Evolutionary conservation across 805 yeast species (phyloP), one percentile per base, ranked within the genome.

Genomic region (Saturnispora gosingensis): DNA sequence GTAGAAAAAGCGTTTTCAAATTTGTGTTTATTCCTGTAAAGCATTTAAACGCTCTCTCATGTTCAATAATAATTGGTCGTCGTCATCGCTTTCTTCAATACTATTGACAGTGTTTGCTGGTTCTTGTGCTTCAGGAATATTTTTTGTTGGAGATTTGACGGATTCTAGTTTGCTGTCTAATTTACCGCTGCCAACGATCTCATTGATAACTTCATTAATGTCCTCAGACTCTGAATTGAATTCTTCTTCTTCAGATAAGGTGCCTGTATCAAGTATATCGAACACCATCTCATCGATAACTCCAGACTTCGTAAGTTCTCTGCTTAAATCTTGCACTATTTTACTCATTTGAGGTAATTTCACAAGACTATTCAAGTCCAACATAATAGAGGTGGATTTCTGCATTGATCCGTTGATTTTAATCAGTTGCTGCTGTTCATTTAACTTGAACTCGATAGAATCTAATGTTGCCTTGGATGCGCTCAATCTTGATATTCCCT

Each of bases 271-370:
- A 54, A 91, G 73, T 55, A 87, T 81, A 63, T 93, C 99, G 52
- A 86, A 88, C 64, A 90, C 83, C 98, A 93, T 93, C 64, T 93
- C 99, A 58, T 87, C 88, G 50, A 93, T 88, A 44, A 93, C 78
- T 0, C 93, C 93, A 11, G 86, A 79, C 66, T 83, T 85, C 80
- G 86, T 82, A 59, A 91, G 74, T 68, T 93, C 99, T 61, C 78
- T 83, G 54, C 91, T 86, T 52, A 93, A 70, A 59, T 85, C 95
- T 61, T 84, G 84, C 86, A 91, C 88, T 0, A 95, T 83, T 10
- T 78, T 81, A 59, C 81, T 81, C 49, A 93, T 68, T 57, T 85
- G 89, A 0, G 98, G 97, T 49, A 93, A 64, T 55, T 75, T 75
- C 1, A 90, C 83, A 61, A 93, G 72, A 44, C 76, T 76, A 64